A percentile compares a stretch with the other conserved stretches of the same genome.
These are phyloP conservation scores for Tricholoma terreum DNA, from an alignment of 768 basidiomycete genomes.

Conservation along the genomic window DNA sequence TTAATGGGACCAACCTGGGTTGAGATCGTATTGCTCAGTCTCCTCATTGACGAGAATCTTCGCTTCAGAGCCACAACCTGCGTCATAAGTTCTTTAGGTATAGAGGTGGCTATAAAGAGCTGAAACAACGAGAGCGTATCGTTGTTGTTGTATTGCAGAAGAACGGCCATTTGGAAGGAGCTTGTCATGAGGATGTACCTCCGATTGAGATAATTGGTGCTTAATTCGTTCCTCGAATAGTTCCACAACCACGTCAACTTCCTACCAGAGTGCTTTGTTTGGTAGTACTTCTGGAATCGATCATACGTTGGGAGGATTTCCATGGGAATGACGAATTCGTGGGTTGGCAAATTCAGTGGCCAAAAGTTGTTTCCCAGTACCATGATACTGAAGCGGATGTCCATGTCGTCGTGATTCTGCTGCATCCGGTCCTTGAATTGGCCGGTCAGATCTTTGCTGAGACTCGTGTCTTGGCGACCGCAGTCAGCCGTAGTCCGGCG, in stretches of 20 bases:
- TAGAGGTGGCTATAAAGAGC: slow-evolving; percentile 71
- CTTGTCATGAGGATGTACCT: slow-evolving; percentile 97
- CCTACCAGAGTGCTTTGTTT: slow-evolving; percentile 89
- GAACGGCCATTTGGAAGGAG: slow-evolving; percentile 92
- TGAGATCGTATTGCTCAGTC: slow-evolving; percentile 86
- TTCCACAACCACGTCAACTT: slow-evolving; percentile 99
- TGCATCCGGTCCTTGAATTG: slow-evolving; percentile 93
- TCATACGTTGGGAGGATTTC: slow-evolving; percentile 88
- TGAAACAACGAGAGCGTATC: slow-evolving; percentile 83
- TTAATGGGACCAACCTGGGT: slow-evolving; percentile 49
- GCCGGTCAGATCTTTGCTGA: slow-evolving; percentile 94
- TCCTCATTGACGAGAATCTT: slow-evolving; percentile 90
- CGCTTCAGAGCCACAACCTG: slow-evolving; percentile 76
- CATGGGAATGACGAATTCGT: slow-evolving; percentile 85
- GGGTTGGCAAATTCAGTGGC: slow-evolving; percentile 81
- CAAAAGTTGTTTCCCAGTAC: slow-evolving; percentile 96
- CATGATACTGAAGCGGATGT: slow-evolving; percentile 89
- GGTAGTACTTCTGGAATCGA: slow-evolving; percentile 90
- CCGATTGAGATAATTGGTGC: slow-evolving; percentile 88
- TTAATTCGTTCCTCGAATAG: slow-evolving; percentile 93
- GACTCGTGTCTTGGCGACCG: slow-evolving; percentile 70
- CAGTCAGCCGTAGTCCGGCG: background rate
- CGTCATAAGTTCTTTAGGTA: slow-evolving; percentile 76
- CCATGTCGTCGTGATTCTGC: slow-evolving; percentile 79
- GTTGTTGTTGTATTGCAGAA: slow-evolving; percentile 89